Evolutionary conservation across 768 basidiomycete genomes (phyloP), one percentile per base, ranked within the genome.

Genomic region (Auriscalpium microsporum): DNA sequence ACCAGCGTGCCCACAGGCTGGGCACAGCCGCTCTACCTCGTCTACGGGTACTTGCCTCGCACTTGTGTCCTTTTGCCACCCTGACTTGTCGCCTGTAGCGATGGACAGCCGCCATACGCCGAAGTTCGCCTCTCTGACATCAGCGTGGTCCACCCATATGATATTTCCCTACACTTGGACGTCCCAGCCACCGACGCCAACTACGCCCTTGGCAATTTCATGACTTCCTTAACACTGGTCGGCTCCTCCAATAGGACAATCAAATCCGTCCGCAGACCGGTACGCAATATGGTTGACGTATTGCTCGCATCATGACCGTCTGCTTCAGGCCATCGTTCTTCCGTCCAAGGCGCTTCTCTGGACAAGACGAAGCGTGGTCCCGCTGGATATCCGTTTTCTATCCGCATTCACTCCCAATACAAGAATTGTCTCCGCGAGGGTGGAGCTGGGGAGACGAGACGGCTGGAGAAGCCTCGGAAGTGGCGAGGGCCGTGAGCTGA

Each of bases 151-250:
- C 90, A 91, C 58, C 79, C 79, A n/a, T 93, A 92, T 55, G 82
- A 90, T 59, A 72, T 93, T 50, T 82, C 82, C 45, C 69, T 92
- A 14, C 78, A 81, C 52, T 72, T 93, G 14, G 67, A 72, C 33
- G 73, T 92, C 8, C 90, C 90, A 10, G 73, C 80, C 4, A 78
- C 78, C 16, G 80, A 83, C 56, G 68, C 82, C 19, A 92, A 90
- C 69, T 72, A 79, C 62, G 82, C 74, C 4, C 79, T 93, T 3
- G 90, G 90, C 44, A 93, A 93, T 67, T 93, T 92, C 68, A 93
- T 93, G 90, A 73, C 81, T 5, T 78, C 74, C 45, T 65, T 92
- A 37, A 81, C 77, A 1, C 69, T 93, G 28, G 73, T 71, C 3
- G 82, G 83, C 0, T 61, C 73, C 33, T 74, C 76, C 16, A 90